Percentiles rank a stretch among this genome's conserved stretches.
Conservation (phyloP, 352 stramenopile species). For the Globisporangium apiculatum region DNA sequence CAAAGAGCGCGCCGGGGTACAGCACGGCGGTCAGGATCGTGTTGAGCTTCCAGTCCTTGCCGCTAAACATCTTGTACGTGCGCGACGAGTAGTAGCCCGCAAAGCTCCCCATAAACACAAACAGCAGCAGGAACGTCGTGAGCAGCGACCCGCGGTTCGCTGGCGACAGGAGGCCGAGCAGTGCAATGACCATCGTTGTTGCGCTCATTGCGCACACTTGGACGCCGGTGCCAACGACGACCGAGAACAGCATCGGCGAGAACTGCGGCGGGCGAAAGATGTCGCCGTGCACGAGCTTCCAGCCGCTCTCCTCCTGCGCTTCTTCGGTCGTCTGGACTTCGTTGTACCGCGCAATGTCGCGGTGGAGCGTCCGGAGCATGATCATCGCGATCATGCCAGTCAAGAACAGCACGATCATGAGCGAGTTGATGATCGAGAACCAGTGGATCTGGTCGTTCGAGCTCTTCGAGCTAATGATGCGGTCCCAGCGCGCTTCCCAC, state of each 20-base stretch:
- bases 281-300: conserved; percentile 96
- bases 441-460: conserved; percentile 99
- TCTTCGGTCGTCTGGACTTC: conserved; percentile 93
- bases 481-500: conserved; percentile 98
- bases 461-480: conserved; percentile 95
- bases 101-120: conserved; percentile 97
- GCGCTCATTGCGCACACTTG: conserved; percentile 96
- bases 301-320: conserved; percentile 93
- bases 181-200: conserved; percentile 92
- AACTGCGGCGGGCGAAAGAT: conserved; percentile 97
- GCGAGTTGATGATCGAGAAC: conserved; percentile 99
- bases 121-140: conserved; percentile 95
- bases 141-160: conserved; percentile 95
- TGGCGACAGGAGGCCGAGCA: conserved; percentile 94
- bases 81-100: conserved; percentile 94
- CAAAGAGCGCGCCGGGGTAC: conserved; percentile 92
- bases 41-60: conserved; percentile 96
- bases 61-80: conserved; percentile 98
- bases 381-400: conserved; percentile 99
- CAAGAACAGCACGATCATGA: conserved; percentile 99
- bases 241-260: conserved; percentile 92
- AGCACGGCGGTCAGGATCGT: conserved; percentile 94
- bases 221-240: conserved; percentile 93
- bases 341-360: conserved; percentile 97
- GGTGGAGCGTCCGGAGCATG: conserved; percentile 98